Evolutionary conservation across 2,329 filamentous ascomycete genomes (phyloP).

Genomic region (Alternaria consortialis): DNA sequence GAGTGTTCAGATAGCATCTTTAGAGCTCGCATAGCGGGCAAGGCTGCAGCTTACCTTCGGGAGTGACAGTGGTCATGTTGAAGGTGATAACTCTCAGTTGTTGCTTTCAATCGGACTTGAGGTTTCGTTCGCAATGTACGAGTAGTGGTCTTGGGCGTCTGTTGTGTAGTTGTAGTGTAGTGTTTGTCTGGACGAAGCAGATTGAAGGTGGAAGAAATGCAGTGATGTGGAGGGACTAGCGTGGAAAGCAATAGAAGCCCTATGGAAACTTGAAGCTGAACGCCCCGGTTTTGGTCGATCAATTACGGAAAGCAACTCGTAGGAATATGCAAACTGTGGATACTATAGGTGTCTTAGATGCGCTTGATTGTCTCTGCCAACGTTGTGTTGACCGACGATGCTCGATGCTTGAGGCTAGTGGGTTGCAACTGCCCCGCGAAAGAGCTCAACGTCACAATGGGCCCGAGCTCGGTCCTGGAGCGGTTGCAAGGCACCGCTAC

Average conservation of each 20-base stretch:
- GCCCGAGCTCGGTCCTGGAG: conserved; percentile 27
- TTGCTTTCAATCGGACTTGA: conserved; percentile 6
- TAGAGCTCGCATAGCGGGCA: conserved; percentile 14
- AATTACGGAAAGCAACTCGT: conserved; percentile 14
- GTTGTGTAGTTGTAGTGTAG: conserved; percentile 26
- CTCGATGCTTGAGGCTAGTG: conserved; percentile 24
- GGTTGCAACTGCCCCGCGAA: conserved; percentile 31
- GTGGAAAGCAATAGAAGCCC: conserved; percentile 52
- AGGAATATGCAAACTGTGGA: not conserved
- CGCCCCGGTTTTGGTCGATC: conserved; percentile 29
- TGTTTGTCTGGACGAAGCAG: conserved; percentile 35
- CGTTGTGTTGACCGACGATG: conserved; percentile 14
- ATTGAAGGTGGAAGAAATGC: conserved; percentile 49
- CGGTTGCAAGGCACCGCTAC: conserved; percentile 28
- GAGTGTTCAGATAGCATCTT: not conserved
- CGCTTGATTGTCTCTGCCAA: conserved; percentile 10
- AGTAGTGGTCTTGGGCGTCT: conserved; percentile 9
- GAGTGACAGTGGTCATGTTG: conserved; percentile 47
- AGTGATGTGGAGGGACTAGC: conserved; percentile 47
- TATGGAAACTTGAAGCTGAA: conserved; percentile 41
- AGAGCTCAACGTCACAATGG: conserved; percentile 39
- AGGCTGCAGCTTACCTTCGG: conserved; percentile 53
- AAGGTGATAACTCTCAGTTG: conserved; percentile 9
- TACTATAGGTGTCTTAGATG: conserved; percentile 6
- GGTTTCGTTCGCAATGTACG: not conserved